Base-by-base conservation (phyloP, 352 stramenopile genomes). In the Phytophthora kernoviae region DNA sequence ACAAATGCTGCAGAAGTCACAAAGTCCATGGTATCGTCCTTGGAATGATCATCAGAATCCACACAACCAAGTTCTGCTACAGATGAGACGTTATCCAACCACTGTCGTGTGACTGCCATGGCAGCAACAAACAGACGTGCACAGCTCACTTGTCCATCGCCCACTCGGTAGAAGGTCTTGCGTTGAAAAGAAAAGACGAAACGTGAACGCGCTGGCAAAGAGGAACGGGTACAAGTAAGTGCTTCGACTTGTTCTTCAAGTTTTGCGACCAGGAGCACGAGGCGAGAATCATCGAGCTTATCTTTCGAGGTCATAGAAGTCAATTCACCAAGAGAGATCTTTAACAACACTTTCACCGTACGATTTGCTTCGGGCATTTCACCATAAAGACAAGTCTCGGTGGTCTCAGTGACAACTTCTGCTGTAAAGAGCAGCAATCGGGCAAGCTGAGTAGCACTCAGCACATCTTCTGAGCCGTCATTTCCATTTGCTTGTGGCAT, bases 401-500 rank as follows among this genome's bases (percentile, higher is more conserved):
- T 12, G 1, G 20, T n/a, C 14, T 59, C 48, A 7, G n/a, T 33
- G 8, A 26, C 15, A 12, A 55, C 10, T 44, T 76, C 68, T 18
- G 70, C 73, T 4, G 58, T 75, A 32, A 88, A 79, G n/a, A 88
- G 20, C 21, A 87, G 24, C 8, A 88, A 26, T 4, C 72, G 79
- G 8, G 68, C 69, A 10, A 88, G 56, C 33, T 87, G 74, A 21
- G 14, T 44, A 4, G 70, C 44, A 18, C 56, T 69, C 12, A 85
- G 53, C 7, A 36, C 24, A 42, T 41, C 15, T 2, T 59, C 42
- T 2, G 30, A 14, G 5, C 20, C 20, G 12, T 41, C 6, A 10
- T 15, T 62, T 27, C 42, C 39, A 54, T 54, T 37, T 9, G 24
- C 50, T 40, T 54, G 42, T 12, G 33, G 14, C 11, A 32, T 37